phyloP scores from a whole-genome alignment of 2,329 filamentous ascomycete genomes.

The Raffaelea ambrosiae region DNA sequence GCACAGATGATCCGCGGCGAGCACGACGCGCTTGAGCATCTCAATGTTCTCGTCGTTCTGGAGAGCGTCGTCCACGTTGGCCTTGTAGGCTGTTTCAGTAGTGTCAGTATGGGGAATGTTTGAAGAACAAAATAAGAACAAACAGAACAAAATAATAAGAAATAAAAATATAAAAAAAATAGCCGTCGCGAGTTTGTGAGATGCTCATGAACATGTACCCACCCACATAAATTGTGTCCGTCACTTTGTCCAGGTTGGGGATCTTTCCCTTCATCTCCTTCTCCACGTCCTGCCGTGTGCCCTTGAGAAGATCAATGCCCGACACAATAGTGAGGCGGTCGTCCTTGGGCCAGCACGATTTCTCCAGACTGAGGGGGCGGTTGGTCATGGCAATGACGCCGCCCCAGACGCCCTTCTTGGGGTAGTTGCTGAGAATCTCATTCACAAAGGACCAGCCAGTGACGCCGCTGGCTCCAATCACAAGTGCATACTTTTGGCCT shows the following conservation, averaged over 20 bases:
- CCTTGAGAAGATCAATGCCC: constrained; percentile 30
- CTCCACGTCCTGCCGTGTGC: constrained; percentile 28
- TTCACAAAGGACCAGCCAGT: constrained; percentile 8
- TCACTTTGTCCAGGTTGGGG: constrained; percentile 26
- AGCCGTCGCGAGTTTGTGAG: too few relatives aligned
- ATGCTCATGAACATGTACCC: too few relatives aligned
- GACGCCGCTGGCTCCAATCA: constrained; percentile 10
- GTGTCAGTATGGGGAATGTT: not conserved
- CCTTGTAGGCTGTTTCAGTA: constrained; percentile 26
- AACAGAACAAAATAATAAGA: not conserved
- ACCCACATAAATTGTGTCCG: constrained; percentile 34
- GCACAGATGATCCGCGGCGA: constrained; percentile 23
- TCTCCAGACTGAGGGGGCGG: constrained; percentile 18
- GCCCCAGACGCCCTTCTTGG: constrained; percentile 12
- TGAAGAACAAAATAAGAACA: not conserved
- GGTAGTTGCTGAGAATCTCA: constrained; percentile 15
- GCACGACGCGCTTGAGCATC: constrained; percentile 30
- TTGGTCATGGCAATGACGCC: constrained; percentile 16
- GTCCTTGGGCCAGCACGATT: constrained; percentile 28
- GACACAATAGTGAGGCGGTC: constrained; percentile 29
- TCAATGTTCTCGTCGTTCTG: constrained; percentile 29
- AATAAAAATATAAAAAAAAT: not conserved
- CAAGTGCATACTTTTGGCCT: constrained; percentile 6
- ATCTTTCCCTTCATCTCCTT: constrained; percentile 22
- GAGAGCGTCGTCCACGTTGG: constrained; percentile 25